Base-by-base conservation (phyloP, 2,329 filamentous ascomycete genomes). In the Nakataea oryzae region DNA sequence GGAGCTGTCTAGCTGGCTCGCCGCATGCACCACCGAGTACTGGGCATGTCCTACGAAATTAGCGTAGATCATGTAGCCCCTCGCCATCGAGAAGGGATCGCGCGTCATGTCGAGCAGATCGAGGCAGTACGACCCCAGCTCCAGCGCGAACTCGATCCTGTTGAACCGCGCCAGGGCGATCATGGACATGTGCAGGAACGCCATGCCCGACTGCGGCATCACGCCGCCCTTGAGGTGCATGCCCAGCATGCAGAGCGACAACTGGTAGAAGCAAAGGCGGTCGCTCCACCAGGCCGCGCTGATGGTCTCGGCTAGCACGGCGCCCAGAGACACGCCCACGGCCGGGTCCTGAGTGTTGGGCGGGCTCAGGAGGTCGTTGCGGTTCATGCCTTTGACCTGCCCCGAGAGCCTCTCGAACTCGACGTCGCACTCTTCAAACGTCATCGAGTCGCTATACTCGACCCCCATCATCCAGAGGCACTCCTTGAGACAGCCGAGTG, bases 231-330 rank as follows among this genome's bases (percentile, higher is more conserved):
- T 77, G 8, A 93, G 75, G 69, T 90, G 87, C 61, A 86, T 78
- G 61, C 86, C 78, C 62, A 91, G 75, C 76, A 92, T 84, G 64
- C 86, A 79, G 17, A 93, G 75, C 0, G 85, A 79, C 29, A 88
- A 79, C 66, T 90, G 84, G 70, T 91, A 93, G 70, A 90, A 91
- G n/a, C 86, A 79, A 12, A 91, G 73, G 26, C 79, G 79, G 67
- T 92, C 85, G 54, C 81, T 86, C 90, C 90, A 92, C 78, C 87
- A 91, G 3, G 86, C 87, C 17, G 87, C 84, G 65, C 83, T 85
- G 11, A 87, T 78, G 14, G 89, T 82, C 73, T 93, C 88, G 0
- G 86, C 81, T 21, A 92, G 76, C 3, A 93, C 84, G 8, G 88
- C 86, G 3, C 87, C 89, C 2, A 90, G 76, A 0, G 85, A 87